Base-by-base conservation (phyloP, 2,329 filamentous ascomycete genomes). In the Neoarthrinium moseri region DNA sequence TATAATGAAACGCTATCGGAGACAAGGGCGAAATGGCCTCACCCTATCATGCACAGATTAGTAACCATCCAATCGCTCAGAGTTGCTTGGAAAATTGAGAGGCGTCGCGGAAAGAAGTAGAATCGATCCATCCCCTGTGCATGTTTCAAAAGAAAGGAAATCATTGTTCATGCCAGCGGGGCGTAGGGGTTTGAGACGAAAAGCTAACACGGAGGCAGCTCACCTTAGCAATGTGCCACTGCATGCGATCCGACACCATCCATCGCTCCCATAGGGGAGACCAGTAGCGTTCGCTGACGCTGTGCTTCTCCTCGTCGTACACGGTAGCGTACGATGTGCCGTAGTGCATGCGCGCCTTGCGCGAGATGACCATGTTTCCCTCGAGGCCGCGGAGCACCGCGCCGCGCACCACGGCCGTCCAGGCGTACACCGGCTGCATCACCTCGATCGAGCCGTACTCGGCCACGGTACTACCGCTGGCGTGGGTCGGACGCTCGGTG, bases 171-270 rank as follows among this genome's bases (percentile, higher is more conserved):
- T n/a, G n/a, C n/a, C n/a, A n/a, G n/a, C n/a, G n/a, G n/a, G n/a
- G n/a, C n/a, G n/a, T n/a, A n/a, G n/a, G n/a, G n/a, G n/a, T 11
- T n/a, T 4, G 34, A 15, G 22, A 17, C n/a, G 12, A 2, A 2
- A 38, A 10, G 35, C 18, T 38, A 18, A 24, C 11, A n/a, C 30
- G 10, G 13, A 13, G 13, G 21, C 22, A 22, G 66, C 73, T 55
- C 57, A 84, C 85, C 77, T 89, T 90, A 50, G 83, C 80, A 61
- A 91, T 89, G 64, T 91, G 87, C 88, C 88, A 91, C 66, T 90
- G 86, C 86, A 92, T 91, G 38, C 87, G 77, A 63, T 91, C 86
- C 36, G 79, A 83, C 6, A 91, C 87, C 86, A 90, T 91, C 86
- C 86, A 91, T 39, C 86, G 69, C 68, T 91, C 86, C 86, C 86